phyloP scores from a whole-genome alignment of 768 basidiomycete genomes.

The Stropharia rugosoannulata region DNA sequence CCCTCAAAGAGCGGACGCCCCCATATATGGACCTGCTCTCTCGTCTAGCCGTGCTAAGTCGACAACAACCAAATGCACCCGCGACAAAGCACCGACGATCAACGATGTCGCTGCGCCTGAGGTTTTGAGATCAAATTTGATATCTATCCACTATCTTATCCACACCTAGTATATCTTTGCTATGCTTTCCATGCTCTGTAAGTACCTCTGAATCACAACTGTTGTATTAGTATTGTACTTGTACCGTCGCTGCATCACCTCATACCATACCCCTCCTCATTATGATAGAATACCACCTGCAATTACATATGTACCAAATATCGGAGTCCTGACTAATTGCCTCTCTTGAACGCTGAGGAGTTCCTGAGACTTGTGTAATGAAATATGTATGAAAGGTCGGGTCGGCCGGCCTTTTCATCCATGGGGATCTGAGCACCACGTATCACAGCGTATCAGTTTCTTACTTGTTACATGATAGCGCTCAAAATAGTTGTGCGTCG shows the following conservation, averaged over 20 bases:
- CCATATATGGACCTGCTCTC: conserved; percentile 53
- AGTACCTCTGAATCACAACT: background rate
- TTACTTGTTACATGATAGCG: too few species aligned
- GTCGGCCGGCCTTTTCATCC: too few species aligned
- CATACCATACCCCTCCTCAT: background rate
- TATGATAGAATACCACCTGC: background rate
- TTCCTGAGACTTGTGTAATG: too few species aligned
- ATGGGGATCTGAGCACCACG: too few species aligned
- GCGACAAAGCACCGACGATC: too few species aligned
- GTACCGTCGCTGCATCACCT: background rate
- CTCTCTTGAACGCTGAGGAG: too few species aligned
- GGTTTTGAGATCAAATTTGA: too few species aligned
- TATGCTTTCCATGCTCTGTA: background rate
- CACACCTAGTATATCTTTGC: background rate
- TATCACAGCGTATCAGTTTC: too few species aligned
- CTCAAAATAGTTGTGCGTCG: too few species aligned
- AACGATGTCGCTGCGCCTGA: too few species aligned
- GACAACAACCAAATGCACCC: background rate
- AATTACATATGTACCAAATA: background rate
- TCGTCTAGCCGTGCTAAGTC: background rate
- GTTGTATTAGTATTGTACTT: conserved; percentile 7
- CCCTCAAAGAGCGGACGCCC: conserved; percentile 45
- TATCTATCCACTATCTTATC: background rate
- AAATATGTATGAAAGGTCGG: too few species aligned
- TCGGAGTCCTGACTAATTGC: background rate